phyloP scores from a whole-genome alignment of 2,329 filamentous ascomycete species.

The Fusarium sp. region DNA sequence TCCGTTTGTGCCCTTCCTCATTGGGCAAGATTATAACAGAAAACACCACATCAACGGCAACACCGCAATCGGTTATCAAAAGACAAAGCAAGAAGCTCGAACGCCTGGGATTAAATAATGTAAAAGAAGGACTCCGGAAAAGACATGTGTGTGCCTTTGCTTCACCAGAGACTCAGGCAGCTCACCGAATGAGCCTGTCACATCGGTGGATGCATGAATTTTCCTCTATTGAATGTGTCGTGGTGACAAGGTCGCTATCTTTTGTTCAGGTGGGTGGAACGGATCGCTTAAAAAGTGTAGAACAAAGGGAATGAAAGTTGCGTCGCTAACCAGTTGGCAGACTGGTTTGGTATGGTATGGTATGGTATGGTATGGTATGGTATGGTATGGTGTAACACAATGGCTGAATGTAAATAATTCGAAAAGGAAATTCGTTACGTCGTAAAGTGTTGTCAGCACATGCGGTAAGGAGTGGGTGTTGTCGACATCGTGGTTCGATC shows the following conservation, averaged over 20 bases:
- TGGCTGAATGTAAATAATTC: constrained; percentile 47
- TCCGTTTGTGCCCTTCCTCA: constrained; percentile 14
- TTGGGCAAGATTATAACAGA: constrained; percentile 25
- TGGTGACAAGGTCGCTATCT: constrained; percentile 31
- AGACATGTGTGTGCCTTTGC: constrained; percentile 21
- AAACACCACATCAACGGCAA: constrained; percentile 22
- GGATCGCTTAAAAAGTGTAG: constrained; percentile 32
- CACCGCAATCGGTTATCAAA: constrained; percentile 23
- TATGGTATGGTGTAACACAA: constrained; percentile 46
- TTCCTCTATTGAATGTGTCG: constrained; percentile 24
- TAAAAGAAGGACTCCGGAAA: constrained; percentile 30
- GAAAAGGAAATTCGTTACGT: constrained; percentile 51
- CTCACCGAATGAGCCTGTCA: constrained; percentile 35
- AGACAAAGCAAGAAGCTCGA: constrained; percentile 29
- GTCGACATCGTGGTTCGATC: constrained; percentile 18
- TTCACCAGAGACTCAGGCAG: constrained; percentile 23
- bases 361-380: constrained; percentile 41
- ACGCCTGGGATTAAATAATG: constrained; percentile 48
- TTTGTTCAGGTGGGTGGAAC: constrained; percentile 32
- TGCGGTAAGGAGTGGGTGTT: constrained; percentile 23
- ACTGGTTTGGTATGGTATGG: constrained; percentile 43
- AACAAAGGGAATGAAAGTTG: constrained; percentile 48
- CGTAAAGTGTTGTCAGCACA: constrained; percentile 45
- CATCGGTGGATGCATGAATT: constrained; percentile 31
- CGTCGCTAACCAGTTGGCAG: constrained; percentile 46